Percentiles rank a stretch among this genome's conserved stretches.
Conservation (phyloP, 345 rosid genomes). For the Mallotus nudiflorus region DNA sequence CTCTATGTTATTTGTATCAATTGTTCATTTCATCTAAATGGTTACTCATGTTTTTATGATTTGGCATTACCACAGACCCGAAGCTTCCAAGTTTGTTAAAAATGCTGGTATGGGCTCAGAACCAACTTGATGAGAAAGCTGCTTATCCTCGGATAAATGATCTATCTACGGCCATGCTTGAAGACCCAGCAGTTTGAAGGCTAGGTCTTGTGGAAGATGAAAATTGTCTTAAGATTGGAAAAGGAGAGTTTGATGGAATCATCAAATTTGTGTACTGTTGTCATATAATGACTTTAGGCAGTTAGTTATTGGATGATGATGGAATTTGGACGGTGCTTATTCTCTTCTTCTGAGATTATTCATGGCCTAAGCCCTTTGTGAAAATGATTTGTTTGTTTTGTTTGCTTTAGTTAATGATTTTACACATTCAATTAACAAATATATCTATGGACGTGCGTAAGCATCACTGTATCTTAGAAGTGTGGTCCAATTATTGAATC, state of each 20-base stretch:
- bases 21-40: not conserved
- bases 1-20: not conserved
- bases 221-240: conserved; percentile 7
- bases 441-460: no score
- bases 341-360: conserved; percentile 21
- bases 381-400: conserved; percentile 4
- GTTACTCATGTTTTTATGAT: not conserved
- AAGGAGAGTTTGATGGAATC: conserved; percentile 13
- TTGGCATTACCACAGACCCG: conserved; percentile 55
- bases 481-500: not conserved
- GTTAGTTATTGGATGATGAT: conserved; percentile 28
- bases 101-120: conserved; percentile 94
- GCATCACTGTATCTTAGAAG: no score
- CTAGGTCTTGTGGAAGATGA: conserved; percentile 4
- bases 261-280: conserved; percentile 8
- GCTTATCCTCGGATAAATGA: conserved; percentile 86
- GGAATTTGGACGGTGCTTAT: conserved; percentile 22
- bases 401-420: not conserved
- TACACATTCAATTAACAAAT: not conserved
- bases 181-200: conserved; percentile 63
- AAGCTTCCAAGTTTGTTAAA: conserved; percentile 90
- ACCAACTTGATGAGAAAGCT: conserved; percentile 86
- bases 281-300: conserved; percentile 16
- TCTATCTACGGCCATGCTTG: conserved; percentile 66
- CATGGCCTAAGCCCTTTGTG: conserved; percentile 17